Evolutionary conservation across 148 eudicot genomes (phyloP).

Genomic region (Heliamphora exappendiculata): DNA sequence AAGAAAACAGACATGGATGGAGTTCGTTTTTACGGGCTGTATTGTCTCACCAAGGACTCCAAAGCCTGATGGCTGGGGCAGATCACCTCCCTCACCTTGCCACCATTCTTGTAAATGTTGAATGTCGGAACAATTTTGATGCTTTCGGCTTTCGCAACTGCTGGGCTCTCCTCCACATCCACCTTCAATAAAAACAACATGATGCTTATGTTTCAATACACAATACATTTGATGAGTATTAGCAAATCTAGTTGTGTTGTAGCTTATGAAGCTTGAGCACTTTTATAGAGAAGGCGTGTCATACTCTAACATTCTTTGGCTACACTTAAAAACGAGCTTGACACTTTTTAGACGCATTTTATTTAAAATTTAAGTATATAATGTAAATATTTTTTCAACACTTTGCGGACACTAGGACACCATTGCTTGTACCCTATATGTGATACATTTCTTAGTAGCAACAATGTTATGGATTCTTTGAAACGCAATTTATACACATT

Average conservation of each 20-base stretch:
- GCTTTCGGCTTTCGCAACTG: constrained; percentile 9
- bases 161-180: constrained; percentile 13
- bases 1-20: not conserved
- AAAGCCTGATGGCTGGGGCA: constrained; percentile 11
- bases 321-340: too few species aligned
- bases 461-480: too few species aligned
- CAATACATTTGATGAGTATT: too few species aligned
- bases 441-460: too few species aligned
- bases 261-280: not conserved
- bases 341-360: too few species aligned
- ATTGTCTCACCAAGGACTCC: constrained; percentile 1
- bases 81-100: constrained; percentile 15
- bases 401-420: too few species aligned
- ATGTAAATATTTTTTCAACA: too few species aligned
- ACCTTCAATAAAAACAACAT: constrained; percentile 11
- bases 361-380: too few species aligned
- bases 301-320: too few species aligned
- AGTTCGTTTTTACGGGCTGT: not conserved
- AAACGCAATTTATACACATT: too few species aligned
- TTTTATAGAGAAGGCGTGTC: too few species aligned
- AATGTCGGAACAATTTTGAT: constrained; percentile 6
- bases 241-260: not conserved
- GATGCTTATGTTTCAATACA: not conserved
- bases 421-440: too few species aligned
- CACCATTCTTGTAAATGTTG: constrained; percentile 9